Base-by-base conservation (phyloP, 1,284 basidiomycete species). In the Moesziomyces globuligerus region DNA sequence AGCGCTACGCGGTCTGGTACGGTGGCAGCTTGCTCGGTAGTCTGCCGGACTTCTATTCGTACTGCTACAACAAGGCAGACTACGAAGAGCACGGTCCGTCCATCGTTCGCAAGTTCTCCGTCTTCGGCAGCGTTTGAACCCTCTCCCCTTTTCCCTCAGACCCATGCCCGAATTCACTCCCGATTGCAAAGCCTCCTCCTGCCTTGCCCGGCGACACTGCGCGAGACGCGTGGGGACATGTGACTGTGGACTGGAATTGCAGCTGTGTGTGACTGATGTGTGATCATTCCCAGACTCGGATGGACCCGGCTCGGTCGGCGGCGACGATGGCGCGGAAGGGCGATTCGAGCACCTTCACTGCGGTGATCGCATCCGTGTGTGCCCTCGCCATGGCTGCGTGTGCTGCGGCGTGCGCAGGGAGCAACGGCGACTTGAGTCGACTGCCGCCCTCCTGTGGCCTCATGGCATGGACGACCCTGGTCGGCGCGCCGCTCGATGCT, bases 1-100 rank as follows among this genome's bases (percentile, higher is more conserved):
- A 98, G 86, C 87, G 94, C 56, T 93, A 96, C 79, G 95, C 95
- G 13, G 96, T 98, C 20, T 99, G 95, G 95, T 98, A 93, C 79
- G 96, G 96, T 77, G 96, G 96, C 37, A 93, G 91, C 5, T 87
- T 98, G 42, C 55, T 78, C 41, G 74, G 67, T 45, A 51, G 57
- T 17, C 69, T 95, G 89, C 94, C 94, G 74, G 94, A 97, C 82
- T 98, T 98, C 84, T 95, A 96, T 85, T 90, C 90, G n/a, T 95
- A 90, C 57, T 96, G 94, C 85, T 94, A 97, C 86, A 94, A 92
- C 66, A 95, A 96, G 84, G 92, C 91, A 17, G 93, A 98, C 80
- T 98, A 98, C 82, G 93, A 98, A 81, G 95, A 98, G 84, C 89
- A 95, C 74, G 94, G 95, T 17, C 94, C 95, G 9, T 93, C 91